Base-by-base conservation (phyloP, 2,329 filamentous ascomycete genomes). In the Aspergillus ibericus region DNA sequence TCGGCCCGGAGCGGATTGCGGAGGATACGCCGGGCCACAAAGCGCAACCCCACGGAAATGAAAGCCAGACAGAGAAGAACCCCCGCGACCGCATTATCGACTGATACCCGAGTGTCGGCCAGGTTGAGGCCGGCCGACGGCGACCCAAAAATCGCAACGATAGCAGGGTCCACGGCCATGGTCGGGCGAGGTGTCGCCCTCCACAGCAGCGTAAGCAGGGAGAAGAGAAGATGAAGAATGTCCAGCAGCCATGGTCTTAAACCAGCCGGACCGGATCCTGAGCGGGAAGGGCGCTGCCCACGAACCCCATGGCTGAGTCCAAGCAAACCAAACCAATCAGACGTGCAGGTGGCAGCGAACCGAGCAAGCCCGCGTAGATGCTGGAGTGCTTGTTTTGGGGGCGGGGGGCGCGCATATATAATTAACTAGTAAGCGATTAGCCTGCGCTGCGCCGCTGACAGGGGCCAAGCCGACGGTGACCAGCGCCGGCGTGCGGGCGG, bases 101-200 rank as follows among this genome's bases (percentile, higher is more conserved):
- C 34, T 5, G 36, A 8, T 32, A 52, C 36, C 10, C 35, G 38
- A 35, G 53, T 61, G 1, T 56, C 63, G 2, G 25, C 16, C 1
- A 65, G 53, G 32, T 65, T 32, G 35, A 65, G 25, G 15, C 40
- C 29, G 15, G 50, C 16, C 4, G 58, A 56, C 5, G 59, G 29
- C 7, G 59, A 46, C 18, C 64, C 64, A 38, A 64, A 66, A 22
- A 60, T 20, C 9, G 36, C 36, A 27, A 36, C 42, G 20, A 64
- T 64, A 12, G 50, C 56, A 10, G 62, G 58, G 32, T 64, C 62
- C 13, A 63, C 47, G 15, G 42, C 40, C 60, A 60, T 62, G 20
- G 16, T 42, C 38, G 16, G 38, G 9, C 5, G 18, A 22, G 29
- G 4, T 20, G 5, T 25, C 18, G 13, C 18, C 16, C 18, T 13